Percentiles rank a stretch among this genome's conserved stretches.
These are phyloP conservation scores for Scleroderma citrinum DNA, from an alignment of 768 basidiomycete species.

Conservation along the genomic window DNA sequence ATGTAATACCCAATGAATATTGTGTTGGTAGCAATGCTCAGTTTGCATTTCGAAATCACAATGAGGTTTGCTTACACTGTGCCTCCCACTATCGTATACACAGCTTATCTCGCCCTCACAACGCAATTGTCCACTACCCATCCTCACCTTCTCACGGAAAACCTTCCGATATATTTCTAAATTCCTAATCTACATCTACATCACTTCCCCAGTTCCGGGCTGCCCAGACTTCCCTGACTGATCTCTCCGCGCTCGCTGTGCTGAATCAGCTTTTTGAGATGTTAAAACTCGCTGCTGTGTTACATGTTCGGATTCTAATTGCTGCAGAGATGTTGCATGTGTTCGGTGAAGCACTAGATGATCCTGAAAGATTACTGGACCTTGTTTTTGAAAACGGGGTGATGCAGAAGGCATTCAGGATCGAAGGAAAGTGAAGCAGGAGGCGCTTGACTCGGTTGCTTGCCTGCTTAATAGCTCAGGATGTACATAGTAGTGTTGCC, in stretches of 20 bases:
- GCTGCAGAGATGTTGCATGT: conserved; percentile 49
- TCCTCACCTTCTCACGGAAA: no score
- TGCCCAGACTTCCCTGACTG: conserved; percentile 28
- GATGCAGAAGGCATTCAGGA: conserved; percentile 5
- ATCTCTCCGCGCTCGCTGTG: conserved; percentile 30
- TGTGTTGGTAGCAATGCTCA: no score
- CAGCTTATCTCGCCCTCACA: no score
- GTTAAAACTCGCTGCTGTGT: conserved; percentile 44
- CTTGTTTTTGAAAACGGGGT: conserved; percentile 24
- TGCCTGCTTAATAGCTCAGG: conserved; percentile 23
- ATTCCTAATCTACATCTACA: no score
- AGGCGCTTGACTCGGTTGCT: conserved; percentile 15
- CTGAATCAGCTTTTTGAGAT: conserved; percentile 41
- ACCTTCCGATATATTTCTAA: no score
- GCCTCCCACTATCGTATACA: no score
- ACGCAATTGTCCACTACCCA: no score
- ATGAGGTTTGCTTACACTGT: no score
- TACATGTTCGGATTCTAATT: conserved; percentile 53
- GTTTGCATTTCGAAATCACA: no score
- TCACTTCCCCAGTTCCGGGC: conserved; percentile 21
- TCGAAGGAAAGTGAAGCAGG: conserved; percentile 8
- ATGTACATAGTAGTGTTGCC: conserved; percentile 19
- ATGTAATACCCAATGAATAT: no score
- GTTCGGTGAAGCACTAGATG: conserved; percentile 41
- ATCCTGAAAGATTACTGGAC: conserved; percentile 46